These are phyloP conservation scores for Beauveria sp. DNA, from an alignment of 2,329 filamentous ascomycete genomes.

Conservation along the genomic window DNA sequence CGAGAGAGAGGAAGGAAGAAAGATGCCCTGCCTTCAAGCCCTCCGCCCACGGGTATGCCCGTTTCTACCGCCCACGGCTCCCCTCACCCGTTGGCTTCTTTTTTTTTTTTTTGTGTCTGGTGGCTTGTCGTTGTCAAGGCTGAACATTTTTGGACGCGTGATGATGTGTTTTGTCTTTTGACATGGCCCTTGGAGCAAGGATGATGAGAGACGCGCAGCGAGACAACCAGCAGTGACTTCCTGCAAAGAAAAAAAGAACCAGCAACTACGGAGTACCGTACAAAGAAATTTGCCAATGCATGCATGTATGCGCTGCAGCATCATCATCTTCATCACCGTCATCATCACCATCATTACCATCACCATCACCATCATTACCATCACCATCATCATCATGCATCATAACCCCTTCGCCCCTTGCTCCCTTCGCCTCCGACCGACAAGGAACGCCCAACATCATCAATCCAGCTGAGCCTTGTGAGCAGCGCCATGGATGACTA, in stretches of 20 bases:
- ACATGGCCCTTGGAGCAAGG: neutral
- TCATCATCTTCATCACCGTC: neutral
- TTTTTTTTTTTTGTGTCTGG: no score
- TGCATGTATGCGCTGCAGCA: conserved; percentile 8
- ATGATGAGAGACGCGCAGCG: no score
- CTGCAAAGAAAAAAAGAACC: neutral
- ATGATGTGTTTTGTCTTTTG: neutral
- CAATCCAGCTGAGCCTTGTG: neutral
- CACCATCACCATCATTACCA: neutral
- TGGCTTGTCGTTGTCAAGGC: neutral
- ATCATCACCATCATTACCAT: neutral
- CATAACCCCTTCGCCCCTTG: neutral
- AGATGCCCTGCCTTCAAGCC: neutral
- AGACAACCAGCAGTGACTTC: neutral
- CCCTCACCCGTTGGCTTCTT: neutral
- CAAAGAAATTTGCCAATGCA: neutral
- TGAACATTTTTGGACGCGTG: neutral
- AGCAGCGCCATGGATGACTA: neutral
- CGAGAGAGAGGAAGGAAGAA: neutral
- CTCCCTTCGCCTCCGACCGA: neutral
- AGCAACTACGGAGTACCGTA: neutral
- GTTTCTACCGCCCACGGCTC: conserved; percentile 6
- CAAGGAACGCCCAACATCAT: neutral
- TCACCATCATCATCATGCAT: conserved; percentile 3
- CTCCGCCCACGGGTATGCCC: conserved; percentile 6